A percentile compares a stretch with the other conserved stretches of the same genome.
Conservation (phyloP, 352 stramenopile genomes). For the Blastocystis hominis region DNA sequence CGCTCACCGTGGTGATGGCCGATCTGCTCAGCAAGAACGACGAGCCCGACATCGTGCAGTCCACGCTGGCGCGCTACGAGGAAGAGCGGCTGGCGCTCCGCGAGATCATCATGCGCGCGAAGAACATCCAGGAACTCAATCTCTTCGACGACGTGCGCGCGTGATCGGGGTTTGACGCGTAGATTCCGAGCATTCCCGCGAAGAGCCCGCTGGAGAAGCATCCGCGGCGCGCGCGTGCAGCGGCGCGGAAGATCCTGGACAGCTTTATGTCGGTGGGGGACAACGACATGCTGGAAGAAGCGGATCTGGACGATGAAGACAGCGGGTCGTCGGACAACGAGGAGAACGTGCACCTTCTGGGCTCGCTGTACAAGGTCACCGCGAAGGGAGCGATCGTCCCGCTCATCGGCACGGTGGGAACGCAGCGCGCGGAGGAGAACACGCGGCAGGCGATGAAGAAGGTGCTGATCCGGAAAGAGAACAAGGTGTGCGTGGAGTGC, state of each 20-base stretch:
- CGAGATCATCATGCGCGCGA: constrained; percentile 40
- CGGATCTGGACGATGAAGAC: constrained; percentile 48
- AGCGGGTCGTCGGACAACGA: constrained; percentile 23
- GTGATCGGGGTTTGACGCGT: not conserved
- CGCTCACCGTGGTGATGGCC: constrained; percentile 39
- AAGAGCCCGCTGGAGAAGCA: constrained; percentile 8
- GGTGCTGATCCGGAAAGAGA: constrained; percentile 30
- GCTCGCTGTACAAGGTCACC: constrained; percentile 44
- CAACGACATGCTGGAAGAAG: constrained; percentile 31
- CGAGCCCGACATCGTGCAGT: constrained; percentile 43
- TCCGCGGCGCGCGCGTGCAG: constrained; percentile 4
- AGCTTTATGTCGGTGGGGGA: constrained; percentile 49
- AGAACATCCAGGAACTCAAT: constrained; percentile 14
- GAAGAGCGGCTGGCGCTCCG: constrained; percentile 50
- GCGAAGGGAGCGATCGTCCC: constrained; percentile 22
- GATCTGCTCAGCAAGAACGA: constrained; percentile 47
- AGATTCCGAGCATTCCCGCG: constrained; percentile 37
- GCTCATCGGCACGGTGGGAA: constrained; percentile 3
- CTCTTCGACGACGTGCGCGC: not conserved
- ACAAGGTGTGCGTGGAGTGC: constrained; percentile 54
- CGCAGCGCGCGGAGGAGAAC: constrained; percentile 11
- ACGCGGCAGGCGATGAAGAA: constrained; percentile 26
- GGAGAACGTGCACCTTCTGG: constrained; percentile 42
- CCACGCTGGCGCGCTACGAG: constrained; percentile 18
- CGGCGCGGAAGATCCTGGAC: constrained; percentile 16